Evolutionary conservation across 2,329 filamentous ascomycete genomes (phyloP), one percentile per base, ranked within the genome.

Genomic region (Chrysoporthe austroafricana): DNA sequence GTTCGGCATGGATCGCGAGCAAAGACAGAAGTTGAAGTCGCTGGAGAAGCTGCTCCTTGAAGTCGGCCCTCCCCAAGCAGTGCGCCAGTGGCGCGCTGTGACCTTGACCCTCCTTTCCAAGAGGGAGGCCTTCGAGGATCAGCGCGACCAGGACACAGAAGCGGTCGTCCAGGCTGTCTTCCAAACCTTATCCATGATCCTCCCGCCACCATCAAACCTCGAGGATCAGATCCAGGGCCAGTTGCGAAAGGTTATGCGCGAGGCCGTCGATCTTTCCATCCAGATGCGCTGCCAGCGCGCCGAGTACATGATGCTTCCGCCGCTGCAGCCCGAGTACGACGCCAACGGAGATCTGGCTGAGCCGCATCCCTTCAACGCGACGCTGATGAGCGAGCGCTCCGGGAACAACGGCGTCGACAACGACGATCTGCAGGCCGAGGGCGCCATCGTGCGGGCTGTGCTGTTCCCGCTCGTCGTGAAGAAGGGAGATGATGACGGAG

Each of bases 241-340:
- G 71, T 86, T 99, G 64, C 91, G 91, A 74, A 93, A 92, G 73
- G 94, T 99, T 63, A 89, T 99, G 80, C 89, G 89, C 72, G 88
- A 95, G 70, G 96, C 96, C 0, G 96, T 97, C 62, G 91, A 92
- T 68, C 87, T 99, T 13, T 94, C 94, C 1, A 90, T 99, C 72
- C 94, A 97, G 81, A 99, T 99, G 96, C 94, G 96, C 77, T 96
- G 91, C 18, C 96, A 99, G 78, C 90, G 93, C 69, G 94, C 96
- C 48, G 96, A 98, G 82, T 99, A 97, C 82, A 96, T 97, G 83
- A 99, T 99, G 95, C 89, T 98, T 21, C 95, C 96, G 39, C 96
- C 96, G 4, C 84, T 97, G 66, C 93, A 96, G 78, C 96, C 96
- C 32, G 94, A 97, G 78, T 98, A 97, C 79, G 94, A 98, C 79